A percentile compares a stretch with the other conserved stretches of the same genome.
These are phyloP conservation scores for Daldinia vernicosa DNA, from an alignment of 495 filamentous ascomycete species.

Conservation along the genomic window DNA sequence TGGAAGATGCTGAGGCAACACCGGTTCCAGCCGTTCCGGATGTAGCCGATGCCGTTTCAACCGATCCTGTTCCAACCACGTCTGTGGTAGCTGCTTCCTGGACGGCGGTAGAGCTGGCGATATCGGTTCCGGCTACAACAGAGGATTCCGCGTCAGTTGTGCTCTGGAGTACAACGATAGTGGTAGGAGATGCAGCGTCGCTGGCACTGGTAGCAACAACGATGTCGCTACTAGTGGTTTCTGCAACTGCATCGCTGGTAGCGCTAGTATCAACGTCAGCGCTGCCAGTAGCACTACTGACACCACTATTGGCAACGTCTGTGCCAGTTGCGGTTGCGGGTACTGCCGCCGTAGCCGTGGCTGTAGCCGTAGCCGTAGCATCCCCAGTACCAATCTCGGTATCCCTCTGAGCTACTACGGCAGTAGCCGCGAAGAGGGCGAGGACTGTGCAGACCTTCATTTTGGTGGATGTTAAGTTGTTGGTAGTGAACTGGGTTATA, in stretches of 20 bases:
- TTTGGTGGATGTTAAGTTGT: conserved; percentile 1
- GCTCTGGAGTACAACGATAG: background rate
- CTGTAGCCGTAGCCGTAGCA: background rate
- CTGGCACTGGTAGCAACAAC: background rate
- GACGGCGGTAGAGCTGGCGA: background rate
- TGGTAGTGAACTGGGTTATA: conserved; percentile 2
- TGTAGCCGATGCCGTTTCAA: background rate
- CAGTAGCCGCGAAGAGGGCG: conserved; percentile 34
- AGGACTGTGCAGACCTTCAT: conserved; percentile 32
- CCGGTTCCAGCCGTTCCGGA: background rate
- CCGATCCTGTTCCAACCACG: background rate
- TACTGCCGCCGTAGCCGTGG: background rate
- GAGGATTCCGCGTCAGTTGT: background rate
- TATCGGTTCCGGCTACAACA: conserved; percentile 6
- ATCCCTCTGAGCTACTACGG: conserved; percentile 31
- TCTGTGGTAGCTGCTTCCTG: conserved; percentile 5
- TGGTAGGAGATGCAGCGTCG: background rate
- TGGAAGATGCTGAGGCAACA: conserved; percentile 18
- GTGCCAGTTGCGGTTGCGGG: background rate
- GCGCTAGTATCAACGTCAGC: background rate
- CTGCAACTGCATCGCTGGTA: background rate
- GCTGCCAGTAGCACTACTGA: conserved; percentile 7
- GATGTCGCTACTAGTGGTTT: background rate
- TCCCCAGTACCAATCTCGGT: conserved; percentile 17
- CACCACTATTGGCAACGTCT: background rate